Base-by-base conservation (phyloP, 345 rosid species). In the Rhizophora mangle region DNA sequence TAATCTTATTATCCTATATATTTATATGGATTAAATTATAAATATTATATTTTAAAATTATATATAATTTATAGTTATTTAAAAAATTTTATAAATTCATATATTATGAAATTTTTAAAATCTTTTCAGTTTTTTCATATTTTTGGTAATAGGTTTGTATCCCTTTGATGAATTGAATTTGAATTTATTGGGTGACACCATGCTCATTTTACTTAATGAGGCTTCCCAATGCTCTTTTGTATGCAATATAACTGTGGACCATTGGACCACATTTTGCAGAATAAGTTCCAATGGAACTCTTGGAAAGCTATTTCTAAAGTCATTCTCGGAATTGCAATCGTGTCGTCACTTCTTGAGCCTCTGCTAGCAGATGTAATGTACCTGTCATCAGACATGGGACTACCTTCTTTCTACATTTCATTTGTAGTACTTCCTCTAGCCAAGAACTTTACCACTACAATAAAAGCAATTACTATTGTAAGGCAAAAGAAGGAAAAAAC, bases 311-410 rank as follows among this genome's bases (percentile, higher is more conserved):
- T 69, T 32, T 6, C 61, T 10, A 21, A 43, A 13, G 22, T 81
- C 60, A 21, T 72, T 20, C 8, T 74, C 2, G 85, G 83, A 54
- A 31, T 74, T 11, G 43, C 57, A 16, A 70, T 81, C 7, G 61
- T 76, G 36, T 52, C 83, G 1, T 63, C 67, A 10, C 67, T 79
- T 2, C 83, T 75, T 16, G 69, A 74, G 22, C 85, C 83, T 32
- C 76, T 81, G 18, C 62, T 77, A 32, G 56, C 68, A 3, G 74
- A 76, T 19, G 82, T 79, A 13, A 70, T 73, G 32, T 67, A 69
- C 18, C 76, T 83, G 72, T 80, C 81, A 2, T 56, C 55, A n/a
- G 59, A 77, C 24, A 70, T 73, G 5, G 69, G 66, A 65, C 69
- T 81, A 13, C 76, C 82, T 7, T 43, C 47, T 13, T 52, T 52